A percentile compares a stretch with the other conserved stretches of the same genome.
Conservation (phyloP, 129 eudicot genomes). For the Centrapalus pauciflorus region DNA sequence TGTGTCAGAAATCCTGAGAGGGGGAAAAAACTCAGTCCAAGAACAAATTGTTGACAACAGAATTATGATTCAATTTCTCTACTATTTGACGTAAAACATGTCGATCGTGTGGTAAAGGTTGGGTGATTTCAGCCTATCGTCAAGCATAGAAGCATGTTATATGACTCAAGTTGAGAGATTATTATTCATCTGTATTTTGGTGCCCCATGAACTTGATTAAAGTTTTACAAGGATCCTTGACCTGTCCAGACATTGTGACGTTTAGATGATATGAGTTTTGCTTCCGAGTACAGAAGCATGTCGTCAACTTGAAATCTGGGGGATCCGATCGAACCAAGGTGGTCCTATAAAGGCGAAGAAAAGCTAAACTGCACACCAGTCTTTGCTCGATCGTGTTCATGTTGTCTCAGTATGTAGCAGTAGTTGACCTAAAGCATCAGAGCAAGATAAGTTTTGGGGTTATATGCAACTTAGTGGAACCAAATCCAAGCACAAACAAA, state of each 20-base stretch:
- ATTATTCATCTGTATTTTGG: conserved; percentile 1
- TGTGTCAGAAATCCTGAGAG: background rate
- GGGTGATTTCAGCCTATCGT: conserved; percentile 2
- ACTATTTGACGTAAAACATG: conserved; percentile 3
- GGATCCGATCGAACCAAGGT: conserved; percentile 7
- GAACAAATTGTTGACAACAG: background rate
- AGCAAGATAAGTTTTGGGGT: background rate
- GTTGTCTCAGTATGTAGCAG: conserved; percentile 67
- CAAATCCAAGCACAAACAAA: background rate
- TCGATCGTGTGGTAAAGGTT: background rate
- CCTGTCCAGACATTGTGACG: background rate
- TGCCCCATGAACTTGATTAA: conserved; percentile 5
- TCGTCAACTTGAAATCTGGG: background rate
- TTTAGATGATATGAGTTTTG: background rate
- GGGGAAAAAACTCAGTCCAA: background rate
- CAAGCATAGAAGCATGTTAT: conserved; percentile 2
- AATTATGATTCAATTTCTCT: background rate
- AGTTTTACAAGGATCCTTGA: background rate
- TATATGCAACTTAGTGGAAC: background rate
- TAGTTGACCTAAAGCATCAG: conserved; percentile 69
- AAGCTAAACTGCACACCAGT: conserved; percentile 87
- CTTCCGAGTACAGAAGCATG: too few species aligned
- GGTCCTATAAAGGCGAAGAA: conserved; percentile 53
- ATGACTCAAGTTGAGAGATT: conserved; percentile 7
- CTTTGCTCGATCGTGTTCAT: conserved; percentile 72